Evolutionary conservation across 2,329 filamentous ascomycete species (phyloP).

Genomic region (Arthrobotrys pseudoclavata): DNA sequence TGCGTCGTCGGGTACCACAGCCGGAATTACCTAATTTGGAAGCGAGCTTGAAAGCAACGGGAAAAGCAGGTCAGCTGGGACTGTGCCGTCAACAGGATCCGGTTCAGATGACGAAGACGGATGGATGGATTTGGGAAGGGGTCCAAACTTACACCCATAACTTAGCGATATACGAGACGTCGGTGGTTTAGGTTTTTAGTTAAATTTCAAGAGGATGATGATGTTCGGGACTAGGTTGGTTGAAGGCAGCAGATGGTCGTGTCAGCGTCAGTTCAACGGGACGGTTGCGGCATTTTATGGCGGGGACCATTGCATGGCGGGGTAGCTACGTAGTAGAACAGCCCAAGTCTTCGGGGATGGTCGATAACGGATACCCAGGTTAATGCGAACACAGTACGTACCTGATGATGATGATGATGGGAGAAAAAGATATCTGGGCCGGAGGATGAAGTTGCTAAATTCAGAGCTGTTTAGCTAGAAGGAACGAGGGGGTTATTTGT

Average conservation of each 20-base stretch:
- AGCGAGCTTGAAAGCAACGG: conserved; percentile 47
- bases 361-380: not conserved
- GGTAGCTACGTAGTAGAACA: conserved; percentile 4
- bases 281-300: conserved; percentile 43
- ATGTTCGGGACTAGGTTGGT: conserved; percentile 21
- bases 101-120: conserved; percentile 26
- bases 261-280: conserved; percentile 26
- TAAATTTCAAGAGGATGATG: not conserved
- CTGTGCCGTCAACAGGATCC: conserved; percentile 27
- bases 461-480: conserved; percentile 19
- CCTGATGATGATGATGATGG: not conserved
- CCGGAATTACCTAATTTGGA: conserved; percentile 60
- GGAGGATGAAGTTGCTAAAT: conserved; percentile 44
- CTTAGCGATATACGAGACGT: conserved; percentile 17
- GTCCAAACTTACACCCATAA: conserved; percentile 55
- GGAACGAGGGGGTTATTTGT: conserved; percentile 43
- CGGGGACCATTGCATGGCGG: conserved; percentile 23
- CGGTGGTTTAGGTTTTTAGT: conserved; percentile 30
- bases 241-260: conserved; percentile 15
- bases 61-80: conserved; percentile 44
- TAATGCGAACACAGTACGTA: not conserved
- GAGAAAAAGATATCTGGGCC: not conserved
- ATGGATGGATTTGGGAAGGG: not conserved
- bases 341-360: not conserved
- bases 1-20: conserved; percentile 39